Evolutionary conservation across 306 rosid species (phyloP).

Genomic region (Quercus aquifolioides): DNA sequence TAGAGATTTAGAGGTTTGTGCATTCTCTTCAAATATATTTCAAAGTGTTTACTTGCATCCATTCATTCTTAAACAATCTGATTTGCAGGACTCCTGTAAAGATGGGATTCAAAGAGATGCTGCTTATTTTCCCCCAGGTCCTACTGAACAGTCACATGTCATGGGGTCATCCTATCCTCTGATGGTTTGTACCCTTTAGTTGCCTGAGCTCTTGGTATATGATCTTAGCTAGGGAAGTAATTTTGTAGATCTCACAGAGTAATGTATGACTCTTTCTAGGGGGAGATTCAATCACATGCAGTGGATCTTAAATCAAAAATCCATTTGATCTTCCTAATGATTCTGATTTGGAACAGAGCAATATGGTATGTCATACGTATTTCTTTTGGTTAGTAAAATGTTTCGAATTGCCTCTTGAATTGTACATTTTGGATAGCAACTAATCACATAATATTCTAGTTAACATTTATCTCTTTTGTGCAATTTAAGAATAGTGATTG

Average conservation of each 20-base stretch:
- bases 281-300: constrained; percentile 34
- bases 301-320: constrained; percentile 46
- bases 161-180: constrained; percentile 29
- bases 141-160: constrained; percentile 22
- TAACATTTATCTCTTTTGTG: not conserved
- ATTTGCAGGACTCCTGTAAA: constrained; percentile 33
- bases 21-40: constrained; percentile 10
- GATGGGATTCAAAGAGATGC: constrained; percentile 27
- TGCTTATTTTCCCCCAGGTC: constrained; percentile 21
- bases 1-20: constrained; percentile 52
- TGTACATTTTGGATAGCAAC: not conserved
- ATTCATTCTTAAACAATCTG: constrained; percentile 7
- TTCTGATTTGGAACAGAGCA: constrained; percentile 46
- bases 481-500: not conserved
- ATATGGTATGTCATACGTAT: constrained; percentile 40
- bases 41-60: not conserved
- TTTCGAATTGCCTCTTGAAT: not conserved
- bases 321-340: constrained; percentile 66
- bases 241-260: not conserved
- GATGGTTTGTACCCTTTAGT: constrained; percentile 40
- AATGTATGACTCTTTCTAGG: constrained; percentile 39
- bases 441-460: not conserved
- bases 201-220: constrained; percentile 23
- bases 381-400: not conserved
- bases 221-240: constrained; percentile 2